Base-by-base conservation (phyloP, 2,329 filamentous ascomycete genomes). In the Ascochyta fabae region DNA sequence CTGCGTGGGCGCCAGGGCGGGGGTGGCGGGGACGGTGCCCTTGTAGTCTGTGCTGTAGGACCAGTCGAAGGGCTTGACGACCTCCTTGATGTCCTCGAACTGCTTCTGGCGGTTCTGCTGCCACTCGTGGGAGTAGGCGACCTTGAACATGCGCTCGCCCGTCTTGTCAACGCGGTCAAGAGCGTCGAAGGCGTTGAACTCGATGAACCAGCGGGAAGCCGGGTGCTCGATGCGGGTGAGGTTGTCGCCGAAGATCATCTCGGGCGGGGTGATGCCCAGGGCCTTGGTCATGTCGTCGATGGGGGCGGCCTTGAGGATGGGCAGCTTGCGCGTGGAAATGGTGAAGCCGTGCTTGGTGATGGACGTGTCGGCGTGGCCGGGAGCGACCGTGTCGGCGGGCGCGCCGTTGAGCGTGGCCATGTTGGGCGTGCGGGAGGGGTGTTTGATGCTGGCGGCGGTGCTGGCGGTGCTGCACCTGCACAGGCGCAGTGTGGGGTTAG, bases 181-280 rank as follows among this genome's bases (percentile, higher is more conserved):
- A 23, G 94, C 95, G 72, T 94, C 91, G 66, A 87, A 90, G 22
- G 95, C 90, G 73, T 89, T 89, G 81, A 98, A 99, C 48, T 83
- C 79, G 60, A 98, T 81, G 40, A 81, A 80, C 92, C 92, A 99
- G 40, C 87, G 86, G n/a, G 84, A 87, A 19, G 84, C 82, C n/a
- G 79, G 59, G 78, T 98, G 92, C 48, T 87, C 81, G 57, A 99
- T 83, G 6, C 85, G 79, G 36, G 96, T 88, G 54, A 89, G 80
- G 76, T 99, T 99, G 80, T 99, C 93, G 59, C 95, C 95, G 73
- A 99, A 99, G 63, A 99, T 99, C 95, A 99, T 99, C 80, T 99
- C 95, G 8, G 95, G 95, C 36, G 94, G 86, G 16, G 94, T 87
- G 71, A 99, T 97, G 27, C 88, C 88, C 49, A 99, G 83, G 60